Evolutionary conservation across 495 filamentous ascomycete species (phyloP).

Genomic region (Penicillium tannophilum): DNA sequence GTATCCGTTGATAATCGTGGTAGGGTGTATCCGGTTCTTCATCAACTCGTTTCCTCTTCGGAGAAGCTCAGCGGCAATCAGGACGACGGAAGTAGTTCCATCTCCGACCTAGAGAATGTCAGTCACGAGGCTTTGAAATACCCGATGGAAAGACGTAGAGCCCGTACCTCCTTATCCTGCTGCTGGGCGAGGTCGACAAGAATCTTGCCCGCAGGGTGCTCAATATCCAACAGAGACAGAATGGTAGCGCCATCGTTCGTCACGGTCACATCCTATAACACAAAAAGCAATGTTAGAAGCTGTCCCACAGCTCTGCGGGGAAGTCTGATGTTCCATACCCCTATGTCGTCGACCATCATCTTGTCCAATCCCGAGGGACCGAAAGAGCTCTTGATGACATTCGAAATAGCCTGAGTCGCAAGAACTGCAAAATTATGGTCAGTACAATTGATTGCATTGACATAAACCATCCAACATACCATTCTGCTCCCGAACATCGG

Average conservation of each 20-base stretch:
- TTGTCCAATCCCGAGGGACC: conserved; percentile 97
- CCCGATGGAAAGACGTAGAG: neutral
- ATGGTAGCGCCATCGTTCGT: conserved; percentile 99
- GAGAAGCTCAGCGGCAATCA: conserved; percentile 95
- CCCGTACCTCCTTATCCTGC: conserved; percentile 87
- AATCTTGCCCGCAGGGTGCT: conserved; percentile 98
- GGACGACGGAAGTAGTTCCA: conserved; percentile 95
- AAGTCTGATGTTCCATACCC: conserved; percentile 55
- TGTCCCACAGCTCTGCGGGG: conserved; percentile 33
- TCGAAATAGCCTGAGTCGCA: conserved; percentile 94
- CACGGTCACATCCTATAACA: conserved; percentile 86
- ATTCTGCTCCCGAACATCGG: conserved; percentile 96
- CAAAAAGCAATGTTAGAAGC: conserved; percentile 26
- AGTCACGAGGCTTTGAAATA: conserved; percentile 18
- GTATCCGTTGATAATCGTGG: conserved; percentile 98
- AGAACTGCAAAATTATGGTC: conserved; percentile 60
- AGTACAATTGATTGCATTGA: conserved; percentile 7
- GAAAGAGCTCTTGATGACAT: conserved; percentile 98
- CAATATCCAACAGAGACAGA: conserved; percentile 88
- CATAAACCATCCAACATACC: conserved; percentile 51
- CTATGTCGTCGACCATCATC: conserved; percentile 99
- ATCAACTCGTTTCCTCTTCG: conserved; percentile 94
- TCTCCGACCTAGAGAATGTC: conserved; percentile 70
- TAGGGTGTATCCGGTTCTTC: conserved; percentile 99
- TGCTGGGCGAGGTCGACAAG: conserved; percentile 96